phyloP scores from a whole-genome alignment of 1,284 basidiomycete species.

The Cutaneotrichosporon mucoides region DNA sequence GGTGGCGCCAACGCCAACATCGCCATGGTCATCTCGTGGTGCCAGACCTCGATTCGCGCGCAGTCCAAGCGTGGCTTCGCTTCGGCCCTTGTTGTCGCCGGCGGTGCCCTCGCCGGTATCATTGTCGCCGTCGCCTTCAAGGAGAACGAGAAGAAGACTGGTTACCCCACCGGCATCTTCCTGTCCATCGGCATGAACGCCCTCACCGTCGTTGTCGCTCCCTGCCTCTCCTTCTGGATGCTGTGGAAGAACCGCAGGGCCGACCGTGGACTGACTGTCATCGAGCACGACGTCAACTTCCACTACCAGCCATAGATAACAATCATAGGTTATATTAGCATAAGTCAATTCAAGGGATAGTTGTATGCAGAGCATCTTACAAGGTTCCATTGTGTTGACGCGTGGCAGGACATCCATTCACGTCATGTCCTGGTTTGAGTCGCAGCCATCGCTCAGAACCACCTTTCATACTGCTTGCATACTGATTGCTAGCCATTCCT shows the following conservation, averaged over 20 bases:
- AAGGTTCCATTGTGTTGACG: no score
- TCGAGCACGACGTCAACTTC: constrained; percentile 16
- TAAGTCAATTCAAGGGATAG: no score
- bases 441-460: no score
- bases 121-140: constrained; percentile 14
- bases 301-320: constrained; percentile 9
- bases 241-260: constrained; percentile 14
- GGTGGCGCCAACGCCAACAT: constrained; percentile 40
- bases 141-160: constrained; percentile 9
- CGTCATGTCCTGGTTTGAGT: no score
- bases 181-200: constrained; percentile 27
- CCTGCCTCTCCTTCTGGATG: constrained; percentile 10
- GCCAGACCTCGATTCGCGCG: constrained; percentile 49
- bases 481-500: no score
- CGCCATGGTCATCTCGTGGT: constrained; percentile 40
- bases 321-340: no score
- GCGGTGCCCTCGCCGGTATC: constrained; percentile 52
- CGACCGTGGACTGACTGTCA: constrained; percentile 13
- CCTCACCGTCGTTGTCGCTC: neutral
- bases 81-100: constrained; percentile 46
- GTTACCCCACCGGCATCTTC: constrained; percentile 20
- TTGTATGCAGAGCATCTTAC: no score
- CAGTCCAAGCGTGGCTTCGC: constrained; percentile 47
- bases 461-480: no score
- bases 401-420: no score